phyloP scores from a whole-genome alignment of 2,329 filamentous ascomycete species.

The Cladophialophora psammophila region DNA sequence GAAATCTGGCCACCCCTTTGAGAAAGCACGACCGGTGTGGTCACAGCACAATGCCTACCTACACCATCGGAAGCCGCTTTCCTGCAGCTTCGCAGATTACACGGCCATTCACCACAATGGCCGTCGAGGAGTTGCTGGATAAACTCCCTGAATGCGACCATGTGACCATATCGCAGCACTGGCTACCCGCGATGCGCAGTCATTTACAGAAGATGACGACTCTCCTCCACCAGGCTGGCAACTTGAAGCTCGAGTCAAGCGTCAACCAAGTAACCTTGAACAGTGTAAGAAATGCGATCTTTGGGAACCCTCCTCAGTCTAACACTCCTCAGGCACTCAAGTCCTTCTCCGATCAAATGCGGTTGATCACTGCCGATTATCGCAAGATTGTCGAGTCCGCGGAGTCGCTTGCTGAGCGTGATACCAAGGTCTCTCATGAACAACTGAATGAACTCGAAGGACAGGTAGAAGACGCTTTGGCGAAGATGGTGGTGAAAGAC shows the following conservation, averaged over 20 bases:
- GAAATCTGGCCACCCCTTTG: constrained; percentile 27
- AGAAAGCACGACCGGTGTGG: constrained; percentile 34
- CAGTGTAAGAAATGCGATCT: constrained; percentile 7
- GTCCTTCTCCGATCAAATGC: constrained; percentile 25
- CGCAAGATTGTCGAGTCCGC: constrained; percentile 33
- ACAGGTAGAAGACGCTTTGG: constrained; percentile 23
- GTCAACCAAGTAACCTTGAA: constrained; percentile 26
- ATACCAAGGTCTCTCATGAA: constrained; percentile 22
- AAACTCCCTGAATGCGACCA: constrained; percentile 25
- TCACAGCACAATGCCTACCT: constrained; percentile 24
- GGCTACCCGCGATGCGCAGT: constrained; percentile 33
- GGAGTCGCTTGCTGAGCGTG: constrained; percentile 35
- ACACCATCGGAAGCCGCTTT: constrained; percentile 25
- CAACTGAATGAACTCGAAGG: constrained; percentile 31
- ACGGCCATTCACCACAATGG: constrained; percentile 34
- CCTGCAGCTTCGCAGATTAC: constrained; percentile 22
- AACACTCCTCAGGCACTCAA: constrained; percentile 29
- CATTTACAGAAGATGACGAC: constrained; percentile 29
- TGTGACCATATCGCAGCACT: constrained; percentile 23
- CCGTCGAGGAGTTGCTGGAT: constrained; percentile 34
- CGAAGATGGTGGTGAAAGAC: constrained; percentile 28
- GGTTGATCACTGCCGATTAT: constrained; percentile 29
- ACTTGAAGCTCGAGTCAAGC: constrained; percentile 27
- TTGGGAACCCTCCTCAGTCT: constrained; percentile 5
- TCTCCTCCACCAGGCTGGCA: constrained; percentile 29